Conservation (phyloP, 2,329 filamentous ascomycete genomes). For the Fusarium longipes region DNA sequence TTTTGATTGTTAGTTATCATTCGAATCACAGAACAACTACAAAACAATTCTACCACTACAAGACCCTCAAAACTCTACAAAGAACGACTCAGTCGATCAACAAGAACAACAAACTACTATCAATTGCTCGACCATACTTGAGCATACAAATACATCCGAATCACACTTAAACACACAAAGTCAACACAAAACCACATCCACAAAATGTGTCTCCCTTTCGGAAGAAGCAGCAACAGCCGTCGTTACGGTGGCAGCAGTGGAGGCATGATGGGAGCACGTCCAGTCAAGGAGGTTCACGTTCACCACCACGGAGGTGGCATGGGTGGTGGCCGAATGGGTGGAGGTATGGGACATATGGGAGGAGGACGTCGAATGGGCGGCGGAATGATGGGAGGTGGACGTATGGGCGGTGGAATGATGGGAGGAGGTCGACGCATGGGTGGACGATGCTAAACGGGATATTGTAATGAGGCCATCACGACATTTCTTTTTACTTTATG, state of each 20-base stretch:
- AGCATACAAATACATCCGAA: not conserved
- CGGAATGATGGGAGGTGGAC: slow-evolving; percentile 19
- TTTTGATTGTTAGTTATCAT: not conserved
- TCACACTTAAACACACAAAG: not conserved
- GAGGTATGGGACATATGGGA: not conserved
- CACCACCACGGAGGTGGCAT: slow-evolving; percentile 21
- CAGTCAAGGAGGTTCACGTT: slow-evolving; percentile 18
- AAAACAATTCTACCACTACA: not conserved
- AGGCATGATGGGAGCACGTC: slow-evolving; percentile 20
- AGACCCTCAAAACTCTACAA: not conserved
- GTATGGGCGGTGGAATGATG: slow-evolving; percentile 16
- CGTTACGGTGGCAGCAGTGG: not conserved
- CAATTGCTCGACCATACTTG: not conserved
- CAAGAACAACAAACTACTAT: not conserved
- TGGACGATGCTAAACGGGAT: slow-evolving; percentile 1
- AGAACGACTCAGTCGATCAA: not conserved
- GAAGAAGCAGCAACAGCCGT: slow-evolving; percentile 4
- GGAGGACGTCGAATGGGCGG: slow-evolving; percentile 18
- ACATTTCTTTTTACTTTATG: not conserved
- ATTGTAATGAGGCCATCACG: not conserved
- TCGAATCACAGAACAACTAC: not conserved
- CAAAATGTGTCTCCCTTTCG: slow-evolving; percentile 24
- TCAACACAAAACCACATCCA: not conserved
- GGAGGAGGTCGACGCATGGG: slow-evolving; percentile 18
- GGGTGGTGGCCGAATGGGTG: not conserved